phyloP scores from a whole-genome alignment of 148 eudicot genomes.

The Talinum fruticosum region DNA sequence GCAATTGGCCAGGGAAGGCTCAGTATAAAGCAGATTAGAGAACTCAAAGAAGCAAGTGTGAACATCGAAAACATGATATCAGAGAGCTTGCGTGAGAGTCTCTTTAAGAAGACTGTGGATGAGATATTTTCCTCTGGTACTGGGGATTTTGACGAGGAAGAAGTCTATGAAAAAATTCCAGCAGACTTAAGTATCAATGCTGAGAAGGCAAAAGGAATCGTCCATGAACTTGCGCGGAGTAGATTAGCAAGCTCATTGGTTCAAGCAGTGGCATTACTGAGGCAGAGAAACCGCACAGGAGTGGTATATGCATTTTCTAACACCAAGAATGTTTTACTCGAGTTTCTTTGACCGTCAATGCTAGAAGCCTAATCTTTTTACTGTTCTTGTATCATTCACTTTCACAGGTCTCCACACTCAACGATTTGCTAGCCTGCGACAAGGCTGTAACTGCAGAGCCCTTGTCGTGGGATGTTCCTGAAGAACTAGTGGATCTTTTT shows the following conservation, averaged over 20 bases:
- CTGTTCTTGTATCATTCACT: background rate
- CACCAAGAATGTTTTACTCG: background rate
- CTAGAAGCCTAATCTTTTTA: background rate
- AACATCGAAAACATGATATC: conserved; percentile 68
- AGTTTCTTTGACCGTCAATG: background rate
- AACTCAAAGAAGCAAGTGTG: conserved; percentile 69
- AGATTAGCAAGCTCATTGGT: conserved; percentile 66
- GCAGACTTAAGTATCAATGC: conserved; percentile 63
- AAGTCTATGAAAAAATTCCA: conserved; percentile 79
- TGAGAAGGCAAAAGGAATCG: conserved; percentile 64
- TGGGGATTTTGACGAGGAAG: conserved; percentile 87
- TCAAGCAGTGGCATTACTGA: conserved; percentile 73
- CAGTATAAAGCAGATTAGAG: conserved; percentile 69
- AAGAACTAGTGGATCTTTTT: conserved; percentile 74
- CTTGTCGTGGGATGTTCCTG: conserved; percentile 72
- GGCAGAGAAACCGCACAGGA: conserved; percentile 75
- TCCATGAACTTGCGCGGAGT: conserved; percentile 68
- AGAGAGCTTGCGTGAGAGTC: conserved; percentile 61
- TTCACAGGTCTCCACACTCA: conserved; percentile 67
- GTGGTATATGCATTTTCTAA: conserved; percentile 63
- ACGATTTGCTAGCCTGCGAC: conserved; percentile 83
- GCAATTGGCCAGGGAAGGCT: conserved; percentile 82
- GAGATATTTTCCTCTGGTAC: conserved; percentile 86
- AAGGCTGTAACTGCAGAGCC: conserved; percentile 87
- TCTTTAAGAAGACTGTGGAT: conserved; percentile 71